Evolutionary conservation across 495 filamentous ascomycete genomes (phyloP).

Genomic region (Hyaloscypha variabilis): DNA sequence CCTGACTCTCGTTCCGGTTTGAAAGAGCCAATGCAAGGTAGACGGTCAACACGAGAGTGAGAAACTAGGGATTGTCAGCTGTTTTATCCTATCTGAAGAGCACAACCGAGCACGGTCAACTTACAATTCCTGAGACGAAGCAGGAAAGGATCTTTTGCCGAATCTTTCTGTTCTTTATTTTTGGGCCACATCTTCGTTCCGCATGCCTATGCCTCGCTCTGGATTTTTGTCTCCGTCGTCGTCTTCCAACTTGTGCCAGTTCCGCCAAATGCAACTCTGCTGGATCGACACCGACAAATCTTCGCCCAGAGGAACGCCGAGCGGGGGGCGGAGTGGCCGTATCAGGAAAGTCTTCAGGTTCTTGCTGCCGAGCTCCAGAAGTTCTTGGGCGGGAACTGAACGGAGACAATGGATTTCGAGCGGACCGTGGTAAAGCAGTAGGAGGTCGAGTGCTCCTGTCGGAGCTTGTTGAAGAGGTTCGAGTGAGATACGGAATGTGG

Average conservation of each 20-base stretch:
- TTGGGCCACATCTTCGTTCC: slow-evolving; percentile 36
- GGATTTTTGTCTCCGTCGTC: slow-evolving; percentile 22
- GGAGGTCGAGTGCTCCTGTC: slow-evolving; percentile 4
- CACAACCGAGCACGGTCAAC: slow-evolving; percentile 43
- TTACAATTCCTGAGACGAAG: slow-evolving; percentile 50
- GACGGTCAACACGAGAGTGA: slow-evolving; percentile 66
- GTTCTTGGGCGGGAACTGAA: slow-evolving; percentile 17
- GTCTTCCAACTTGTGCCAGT: slow-evolving; percentile 32
- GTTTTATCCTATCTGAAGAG: slow-evolving; percentile 2
- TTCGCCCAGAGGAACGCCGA: slow-evolving; percentile 18
- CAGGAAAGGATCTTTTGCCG: slow-evolving; percentile 54
- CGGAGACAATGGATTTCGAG: slow-evolving; percentile 9
- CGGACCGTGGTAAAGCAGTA: slow-evolving; percentile 10
- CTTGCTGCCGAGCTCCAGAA: slow-evolving; percentile 5
- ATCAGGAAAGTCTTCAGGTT: slow-evolving; percentile 18
- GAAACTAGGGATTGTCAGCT: slow-evolving; percentile 49
- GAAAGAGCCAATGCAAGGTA: slow-evolving; percentile 42
- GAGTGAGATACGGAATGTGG: slow-evolving; percentile 41
- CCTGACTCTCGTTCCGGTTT: slow-evolving; percentile 43
- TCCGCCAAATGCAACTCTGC: slow-evolving; percentile 39
- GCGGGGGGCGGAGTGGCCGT: slow-evolving; percentile 20
- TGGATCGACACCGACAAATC: slow-evolving; percentile 40
- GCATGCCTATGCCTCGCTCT: background rate
- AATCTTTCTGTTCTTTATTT: slow-evolving; percentile 53
- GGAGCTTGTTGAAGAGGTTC: slow-evolving; percentile 16